Evolutionary conservation across 2,329 filamentous ascomycete species (phyloP).

Genomic region (Paracoccidioides brasiliensis): DNA sequence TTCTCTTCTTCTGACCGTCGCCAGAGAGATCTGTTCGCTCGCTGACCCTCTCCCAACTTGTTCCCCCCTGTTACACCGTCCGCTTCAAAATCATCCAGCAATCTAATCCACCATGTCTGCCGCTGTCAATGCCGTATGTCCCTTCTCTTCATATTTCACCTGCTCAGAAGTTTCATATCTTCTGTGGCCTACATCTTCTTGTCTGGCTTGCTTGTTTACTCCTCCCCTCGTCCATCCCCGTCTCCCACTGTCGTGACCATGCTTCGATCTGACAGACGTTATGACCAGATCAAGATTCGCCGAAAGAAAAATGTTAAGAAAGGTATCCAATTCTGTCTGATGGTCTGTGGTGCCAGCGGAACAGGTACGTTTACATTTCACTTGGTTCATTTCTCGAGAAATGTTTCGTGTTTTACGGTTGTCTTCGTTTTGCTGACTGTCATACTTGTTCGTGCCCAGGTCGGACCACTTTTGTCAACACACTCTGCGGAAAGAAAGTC

Average conservation of each 20-base stretch:
- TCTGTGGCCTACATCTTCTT: not conserved
- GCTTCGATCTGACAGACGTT: slow-evolving; percentile 5
- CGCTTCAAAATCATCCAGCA: slow-evolving; percentile 1
- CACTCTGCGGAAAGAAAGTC: slow-evolving; percentile 89
- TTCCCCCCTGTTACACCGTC: slow-evolving; percentile 8
- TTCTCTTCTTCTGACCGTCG: slow-evolving; percentile 10
- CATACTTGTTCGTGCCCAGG: slow-evolving; percentile 39
- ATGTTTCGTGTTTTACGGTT: slow-evolving; percentile 1
- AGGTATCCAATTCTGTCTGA: slow-evolving; percentile 99
- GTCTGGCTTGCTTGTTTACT: not conserved
- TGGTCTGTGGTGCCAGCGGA: slow-evolving; percentile 98
- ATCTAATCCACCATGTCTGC: slow-evolving; percentile 2
- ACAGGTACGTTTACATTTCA: slow-evolving; percentile 55
- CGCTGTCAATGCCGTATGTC: slow-evolving; percentile 38
- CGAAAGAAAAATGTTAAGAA: slow-evolving; percentile 99
- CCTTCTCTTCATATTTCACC: not conserved
- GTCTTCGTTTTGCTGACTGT: slow-evolving; percentile 11
- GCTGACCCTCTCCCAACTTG: slow-evolving; percentile 4
- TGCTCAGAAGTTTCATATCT: not conserved
- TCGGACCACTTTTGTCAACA: slow-evolving; percentile 98
- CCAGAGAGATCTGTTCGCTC: slow-evolving; percentile 7
- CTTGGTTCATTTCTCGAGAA: slow-evolving; percentile 1
- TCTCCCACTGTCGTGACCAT: slow-evolving; percentile 3
- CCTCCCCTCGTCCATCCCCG: not conserved
- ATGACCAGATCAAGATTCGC: slow-evolving; percentile 75